Conservation (phyloP, 768 basidiomycete genomes). For the Boletus sp. region DNA sequence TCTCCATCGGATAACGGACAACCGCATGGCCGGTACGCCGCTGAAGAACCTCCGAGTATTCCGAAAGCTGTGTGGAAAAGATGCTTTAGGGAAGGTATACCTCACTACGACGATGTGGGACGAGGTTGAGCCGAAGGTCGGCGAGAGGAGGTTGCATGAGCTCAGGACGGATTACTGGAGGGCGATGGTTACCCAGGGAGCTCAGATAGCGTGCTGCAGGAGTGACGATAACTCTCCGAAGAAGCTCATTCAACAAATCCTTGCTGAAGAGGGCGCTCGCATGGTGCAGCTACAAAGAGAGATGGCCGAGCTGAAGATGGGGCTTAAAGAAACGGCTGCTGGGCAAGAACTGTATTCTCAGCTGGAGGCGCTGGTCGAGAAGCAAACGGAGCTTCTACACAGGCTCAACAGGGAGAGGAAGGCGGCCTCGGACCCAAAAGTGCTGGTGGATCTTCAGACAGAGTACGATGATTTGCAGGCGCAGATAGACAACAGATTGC, state of each 20-base stretch:
- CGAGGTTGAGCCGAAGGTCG: constrained; percentile 19
- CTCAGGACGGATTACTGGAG: constrained; percentile 6
- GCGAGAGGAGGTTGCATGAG: constrained; percentile 13
- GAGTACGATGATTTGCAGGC: not conserved
- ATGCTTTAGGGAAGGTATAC: constrained; percentile 29
- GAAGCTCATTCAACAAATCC: constrained; percentile 5
- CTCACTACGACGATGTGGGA: constrained; percentile 43
- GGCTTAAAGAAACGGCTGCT: constrained; percentile 7
- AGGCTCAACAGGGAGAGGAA: constrained; percentile 10
- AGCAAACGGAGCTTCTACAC: constrained; percentile 3
- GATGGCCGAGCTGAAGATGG: constrained; percentile 6
- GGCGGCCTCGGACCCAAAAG: not conserved
- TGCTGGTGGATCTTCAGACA: constrained; percentile 2
- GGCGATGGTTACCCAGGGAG: constrained; percentile 7
- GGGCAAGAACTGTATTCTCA: constrained; percentile 2
- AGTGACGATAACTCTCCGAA: constrained; percentile 6
- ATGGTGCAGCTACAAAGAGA: constrained; percentile 2
- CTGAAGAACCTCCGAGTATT: constrained; percentile 35
- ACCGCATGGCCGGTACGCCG: constrained; percentile 34
- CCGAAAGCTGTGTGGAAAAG: constrained; percentile 23
- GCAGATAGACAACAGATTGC: constrained; percentile 7
- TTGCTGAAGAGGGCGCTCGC: not conserved
- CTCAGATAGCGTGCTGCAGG: constrained; percentile 5
- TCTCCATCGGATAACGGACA: constrained; percentile 39
- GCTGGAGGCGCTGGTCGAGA: constrained; percentile 10